A percentile compares a stretch with the other conserved stretches of the same genome.
Evolutionary conservation across 768 basidiomycete genomes (phyloP).

Genomic region (Lactarius vividus): DNA sequence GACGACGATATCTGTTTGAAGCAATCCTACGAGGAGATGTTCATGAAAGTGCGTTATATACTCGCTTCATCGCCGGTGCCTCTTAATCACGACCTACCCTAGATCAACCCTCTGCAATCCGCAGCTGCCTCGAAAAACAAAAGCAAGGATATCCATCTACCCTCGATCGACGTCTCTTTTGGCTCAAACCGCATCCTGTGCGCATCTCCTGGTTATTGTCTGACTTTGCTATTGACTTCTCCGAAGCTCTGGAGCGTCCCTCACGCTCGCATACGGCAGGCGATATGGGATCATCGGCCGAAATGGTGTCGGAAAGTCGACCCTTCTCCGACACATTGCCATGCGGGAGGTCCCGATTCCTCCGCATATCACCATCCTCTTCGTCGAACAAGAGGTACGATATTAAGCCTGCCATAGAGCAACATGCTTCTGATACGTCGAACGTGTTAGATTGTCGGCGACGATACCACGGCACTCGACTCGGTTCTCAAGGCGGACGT

Average conservation of each 20-base stretch:
- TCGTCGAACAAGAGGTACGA: constrained; percentile 94
- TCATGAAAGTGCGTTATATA: constrained; percentile 71
- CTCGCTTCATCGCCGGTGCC: not conserved
- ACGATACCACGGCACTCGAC: constrained; percentile 88
- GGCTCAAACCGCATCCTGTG: constrained; percentile 92
- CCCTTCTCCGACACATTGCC: constrained; percentile 89
- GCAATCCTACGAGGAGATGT: constrained; percentile 99
- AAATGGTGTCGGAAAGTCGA: constrained; percentile 87
- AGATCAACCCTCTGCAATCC: constrained; percentile 93
- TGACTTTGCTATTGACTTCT: constrained; percentile 7
- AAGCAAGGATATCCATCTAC: constrained; percentile 95
- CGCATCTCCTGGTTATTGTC: constrained; percentile 29
- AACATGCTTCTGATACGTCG: not conserved
- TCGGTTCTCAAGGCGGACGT: constrained; percentile 99
- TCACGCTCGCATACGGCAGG: constrained; percentile 85
- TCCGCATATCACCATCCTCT: constrained; percentile 92
- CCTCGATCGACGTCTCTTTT: constrained; percentile 94
- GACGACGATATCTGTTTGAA: constrained; percentile 34
- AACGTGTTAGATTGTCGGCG: constrained; percentile 71
- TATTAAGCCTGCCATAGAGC: constrained; percentile 2
- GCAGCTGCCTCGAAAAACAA: constrained; percentile 77
- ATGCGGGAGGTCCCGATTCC: constrained; percentile 94
- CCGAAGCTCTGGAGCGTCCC: constrained; percentile 72
- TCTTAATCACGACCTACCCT: not conserved
- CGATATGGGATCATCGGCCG: constrained; percentile 89